Conservation (phyloP, 2,329 filamentous ascomycete genomes). For the Diaporthe longicolla region DNA sequence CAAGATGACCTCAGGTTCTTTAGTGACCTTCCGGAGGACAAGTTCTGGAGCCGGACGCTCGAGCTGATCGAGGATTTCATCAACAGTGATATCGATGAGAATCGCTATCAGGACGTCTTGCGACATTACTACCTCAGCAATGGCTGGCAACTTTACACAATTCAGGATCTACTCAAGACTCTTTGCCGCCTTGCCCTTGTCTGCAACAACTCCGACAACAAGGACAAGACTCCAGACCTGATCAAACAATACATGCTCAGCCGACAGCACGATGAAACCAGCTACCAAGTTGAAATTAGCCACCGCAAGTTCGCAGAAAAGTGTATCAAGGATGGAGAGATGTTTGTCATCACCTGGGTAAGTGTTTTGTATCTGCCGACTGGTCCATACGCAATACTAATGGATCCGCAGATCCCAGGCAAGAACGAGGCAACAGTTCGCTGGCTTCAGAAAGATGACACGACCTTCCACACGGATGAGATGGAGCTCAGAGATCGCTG, state of each 20-base stretch:
- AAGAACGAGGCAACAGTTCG: constrained; percentile 80
- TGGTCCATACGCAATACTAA: constrained; percentile 6
- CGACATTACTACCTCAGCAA: constrained; percentile 91
- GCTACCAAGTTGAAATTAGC: constrained; percentile 89
- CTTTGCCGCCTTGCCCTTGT: constrained; percentile 84
- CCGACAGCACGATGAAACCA: constrained; percentile 86
- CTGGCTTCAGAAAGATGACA: constrained; percentile 76
- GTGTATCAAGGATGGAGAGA: constrained; percentile 90
- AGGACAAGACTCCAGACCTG: constrained; percentile 94
- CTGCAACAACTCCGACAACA: constrained; percentile 88
- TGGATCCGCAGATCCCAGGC: constrained; percentile 71
- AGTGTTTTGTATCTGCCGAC: constrained; percentile 58
- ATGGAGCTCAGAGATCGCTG: constrained; percentile 87
- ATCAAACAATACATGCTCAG: constrained; percentile 88
- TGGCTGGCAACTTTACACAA: constrained; percentile 94
- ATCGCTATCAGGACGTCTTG: constrained; percentile 88
- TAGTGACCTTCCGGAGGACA: constrained; percentile 71
- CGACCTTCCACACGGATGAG: constrained; percentile 89
- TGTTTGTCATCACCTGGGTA: constrained; percentile 93
- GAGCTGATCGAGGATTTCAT: constrained; percentile 90
- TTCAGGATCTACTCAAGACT: constrained; percentile 88
- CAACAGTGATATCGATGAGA: constrained; percentile 84
- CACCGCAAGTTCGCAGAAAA: constrained; percentile 94
- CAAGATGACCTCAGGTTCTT: constrained; percentile 87
- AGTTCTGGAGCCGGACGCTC: constrained; percentile 89